Conservation (phyloP, 257 asterid genomes). For the Cordia subcordata region DNA sequence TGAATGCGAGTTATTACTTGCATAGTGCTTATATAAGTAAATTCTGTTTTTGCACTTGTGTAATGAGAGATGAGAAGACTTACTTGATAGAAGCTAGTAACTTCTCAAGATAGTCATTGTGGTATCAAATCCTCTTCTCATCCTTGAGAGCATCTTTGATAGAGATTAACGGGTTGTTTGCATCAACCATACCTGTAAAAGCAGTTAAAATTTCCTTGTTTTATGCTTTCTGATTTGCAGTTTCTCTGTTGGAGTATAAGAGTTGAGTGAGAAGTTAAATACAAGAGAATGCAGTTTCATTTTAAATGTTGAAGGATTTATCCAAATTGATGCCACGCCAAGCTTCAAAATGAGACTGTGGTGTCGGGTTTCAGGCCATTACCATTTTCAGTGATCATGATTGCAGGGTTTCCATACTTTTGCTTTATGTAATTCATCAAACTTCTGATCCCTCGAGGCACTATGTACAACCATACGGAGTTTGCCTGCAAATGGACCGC, state of each 20-base stretch:
- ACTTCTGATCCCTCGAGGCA: conserved; percentile 72
- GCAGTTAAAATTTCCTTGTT: not conserved
- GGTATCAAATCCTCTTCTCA: conserved; percentile 68
- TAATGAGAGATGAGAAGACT: conserved; percentile 4
- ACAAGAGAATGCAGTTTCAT: no score
- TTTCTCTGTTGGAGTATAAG: no score
- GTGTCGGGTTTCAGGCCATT: not conserved
- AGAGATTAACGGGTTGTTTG: conserved; percentile 38
- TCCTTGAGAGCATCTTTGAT: conserved; percentile 52
- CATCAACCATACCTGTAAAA: conserved; percentile 89
- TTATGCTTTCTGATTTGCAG: not conserved
- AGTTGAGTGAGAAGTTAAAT: no score
- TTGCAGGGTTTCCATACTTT: conserved; percentile 64
- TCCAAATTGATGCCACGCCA: no score
- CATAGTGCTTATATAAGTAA: no score
- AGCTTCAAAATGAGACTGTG: no score
- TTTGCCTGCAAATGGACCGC: conserved; percentile 49
- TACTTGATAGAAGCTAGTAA: conserved; percentile 68
- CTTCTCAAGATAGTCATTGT: conserved; percentile 60
- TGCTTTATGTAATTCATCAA: conserved; percentile 70
- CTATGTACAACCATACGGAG: conserved; percentile 81
- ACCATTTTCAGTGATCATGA: conserved; percentile 87
- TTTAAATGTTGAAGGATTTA: no score
- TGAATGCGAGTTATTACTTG: no score
- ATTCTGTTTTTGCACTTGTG: not conserved